phyloP scores from a whole-genome alignment of 768 basidiomycete species.

The Tricholomella constricta region DNA sequence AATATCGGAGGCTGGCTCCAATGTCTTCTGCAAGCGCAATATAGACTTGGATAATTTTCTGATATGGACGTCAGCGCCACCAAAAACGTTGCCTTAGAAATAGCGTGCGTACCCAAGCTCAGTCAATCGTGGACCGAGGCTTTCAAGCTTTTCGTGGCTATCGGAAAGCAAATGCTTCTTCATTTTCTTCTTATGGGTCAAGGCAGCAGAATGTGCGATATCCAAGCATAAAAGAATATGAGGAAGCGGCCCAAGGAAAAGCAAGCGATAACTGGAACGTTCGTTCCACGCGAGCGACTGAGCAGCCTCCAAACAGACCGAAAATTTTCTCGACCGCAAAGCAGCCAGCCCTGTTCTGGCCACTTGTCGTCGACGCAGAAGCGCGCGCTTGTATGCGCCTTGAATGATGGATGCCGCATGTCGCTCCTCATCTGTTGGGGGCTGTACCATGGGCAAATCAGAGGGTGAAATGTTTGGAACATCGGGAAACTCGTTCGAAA shows the following conservation, averaged over 20 bases:
- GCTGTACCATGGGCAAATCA: slow-evolving; percentile 3
- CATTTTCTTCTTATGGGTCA: slow-evolving; percentile 29
- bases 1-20: slow-evolving; percentile 31
- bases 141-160: slow-evolving; percentile 38
- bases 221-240: slow-evolving; percentile 45
- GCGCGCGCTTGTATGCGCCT: slow-evolving; percentile 6
- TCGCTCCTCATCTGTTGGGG: slow-evolving; percentile 24
- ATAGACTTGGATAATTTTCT: slow-evolving; percentile 10
- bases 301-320: slow-evolving; percentile 28
- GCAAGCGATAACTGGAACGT: slow-evolving; percentile 30
- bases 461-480: not conserved
- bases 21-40: slow-evolving; percentile 15
- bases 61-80: not conserved
- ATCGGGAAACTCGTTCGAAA: not conserved
- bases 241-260: slow-evolving; percentile 42
- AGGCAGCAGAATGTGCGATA: slow-evolving; percentile 23
- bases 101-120: slow-evolving; percentile 32
- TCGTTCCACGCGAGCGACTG: slow-evolving; percentile 28
- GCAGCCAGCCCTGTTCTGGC: not conserved
- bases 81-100: not conserved
- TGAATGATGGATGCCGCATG: slow-evolving; percentile 25
- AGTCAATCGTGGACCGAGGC: slow-evolving; percentile 28
- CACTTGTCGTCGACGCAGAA: slow-evolving; percentile 4
- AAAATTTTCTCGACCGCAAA: slow-evolving; percentile 26
- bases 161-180: slow-evolving; percentile 31